Evolutionary conservation across 257 asterid genomes (phyloP).

Genomic region (Solanum habrochaites): DNA sequence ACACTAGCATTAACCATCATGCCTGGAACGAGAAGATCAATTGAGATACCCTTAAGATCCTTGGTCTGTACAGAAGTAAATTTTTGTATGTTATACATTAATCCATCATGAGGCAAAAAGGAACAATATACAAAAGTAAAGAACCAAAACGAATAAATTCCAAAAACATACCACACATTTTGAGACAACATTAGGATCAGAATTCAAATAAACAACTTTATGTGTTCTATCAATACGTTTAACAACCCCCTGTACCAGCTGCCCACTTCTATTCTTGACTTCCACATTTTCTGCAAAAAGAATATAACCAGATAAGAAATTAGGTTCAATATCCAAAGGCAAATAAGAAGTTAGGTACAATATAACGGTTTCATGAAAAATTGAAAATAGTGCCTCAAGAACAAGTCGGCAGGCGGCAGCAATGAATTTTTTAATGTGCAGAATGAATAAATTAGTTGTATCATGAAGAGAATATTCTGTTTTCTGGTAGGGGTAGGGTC

Average conservation of each 20-base stretch:
- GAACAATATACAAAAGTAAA: neutral
- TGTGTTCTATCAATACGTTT: constrained; percentile 64
- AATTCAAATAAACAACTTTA: constrained; percentile 68
- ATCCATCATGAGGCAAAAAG: neutral
- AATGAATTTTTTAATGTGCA: neutral
- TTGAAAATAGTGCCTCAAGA: neutral
- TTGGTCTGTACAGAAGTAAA: constrained; percentile 46
- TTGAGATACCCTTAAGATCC: constrained; percentile 85
- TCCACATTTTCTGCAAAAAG: constrained; percentile 29
- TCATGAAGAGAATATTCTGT: neutral
- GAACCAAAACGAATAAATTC: neutral
- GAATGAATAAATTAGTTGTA: neutral
- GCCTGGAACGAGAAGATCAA: constrained; percentile 96
- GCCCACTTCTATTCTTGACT: constrained; percentile 38
- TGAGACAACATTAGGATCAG: constrained; percentile 50
- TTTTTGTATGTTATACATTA: constrained; percentile 12
- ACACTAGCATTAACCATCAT: constrained; percentile 97
- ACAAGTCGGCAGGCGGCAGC: neutral
- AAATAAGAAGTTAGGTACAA: neutral
- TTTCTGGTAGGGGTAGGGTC: neutral
- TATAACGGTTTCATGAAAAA: neutral
- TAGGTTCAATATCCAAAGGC: neutral
- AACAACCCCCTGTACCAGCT: constrained; percentile 73
- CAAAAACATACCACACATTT: constrained; percentile 64
- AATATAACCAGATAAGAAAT: neutral